Evolutionary conservation across 129 eudicot species (phyloP), one percentile per base, ranked within the genome.

Genomic region (Flaveria brownii): DNA sequence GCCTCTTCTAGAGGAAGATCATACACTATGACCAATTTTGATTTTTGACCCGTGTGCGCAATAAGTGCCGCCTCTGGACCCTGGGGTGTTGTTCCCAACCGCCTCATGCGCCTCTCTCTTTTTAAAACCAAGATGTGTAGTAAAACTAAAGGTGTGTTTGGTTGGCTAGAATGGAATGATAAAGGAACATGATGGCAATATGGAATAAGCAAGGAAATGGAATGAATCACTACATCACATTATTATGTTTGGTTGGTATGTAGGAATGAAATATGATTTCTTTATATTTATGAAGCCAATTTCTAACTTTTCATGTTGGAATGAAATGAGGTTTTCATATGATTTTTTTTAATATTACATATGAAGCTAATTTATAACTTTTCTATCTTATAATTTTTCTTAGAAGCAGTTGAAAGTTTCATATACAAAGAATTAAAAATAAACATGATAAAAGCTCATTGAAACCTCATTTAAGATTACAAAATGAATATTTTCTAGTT

Each of bases 171-270:
- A 61, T 61, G 68, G 14, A 25, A 20, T 56, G 15, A 20, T 56
- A 20, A 18, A 56, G 63, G 63, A 56, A 22, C 13, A 2, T 12
- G 25, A 20, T 20, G 63, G 28, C 15, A 12, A 25, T 2, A 25
- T 57, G 5, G 41, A 61, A 61, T 61, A 61, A 61, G 68, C 65
- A 23, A 55, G 65, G 16, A 5, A 59, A 59, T 20, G 67, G 42
- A 57, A 18, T 57, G 64, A 2, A 51, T 51, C 57, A 51, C 13
- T 51, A 16, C 57, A 51, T 5, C 57, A 15, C 9, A 15, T 2
- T 56, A 18, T 16, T 25, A 54, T 54, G 60, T 54, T 54, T 16
- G 60, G 22, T 54, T 54, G 22, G 63, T 14, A 56, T 30, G 0
- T 30, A 0, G 36, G 5, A 30, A 30, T 36, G 41, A 36, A 51